Evolutionary conservation across 2,329 filamentous ascomycete genomes (phyloP).

Genomic region (Coleophoma eucalyptorum): DNA sequence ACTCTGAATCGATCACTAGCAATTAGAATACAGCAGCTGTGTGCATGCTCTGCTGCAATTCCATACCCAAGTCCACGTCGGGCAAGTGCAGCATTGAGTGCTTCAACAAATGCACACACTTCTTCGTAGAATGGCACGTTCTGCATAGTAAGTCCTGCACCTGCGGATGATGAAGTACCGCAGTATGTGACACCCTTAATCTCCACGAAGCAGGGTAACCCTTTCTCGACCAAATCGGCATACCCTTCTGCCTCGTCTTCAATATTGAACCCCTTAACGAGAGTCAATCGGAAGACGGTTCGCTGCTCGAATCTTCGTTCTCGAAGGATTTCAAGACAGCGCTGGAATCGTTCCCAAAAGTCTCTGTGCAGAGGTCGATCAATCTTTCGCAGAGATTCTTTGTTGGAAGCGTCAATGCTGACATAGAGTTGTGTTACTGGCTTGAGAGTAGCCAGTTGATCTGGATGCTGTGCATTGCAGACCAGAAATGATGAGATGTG

Average conservation of each 20-base stretch:
- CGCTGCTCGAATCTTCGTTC: slow-evolving; percentile 81
- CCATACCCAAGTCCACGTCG: slow-evolving; percentile 76
- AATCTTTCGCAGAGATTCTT: slow-evolving; percentile 81
- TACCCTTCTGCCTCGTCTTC: slow-evolving; percentile 92
- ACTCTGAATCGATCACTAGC: slow-evolving; percentile 77
- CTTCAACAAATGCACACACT: slow-evolving; percentile 76
- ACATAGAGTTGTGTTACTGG: slow-evolving; percentile 96
- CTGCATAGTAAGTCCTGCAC: slow-evolving; percentile 89
- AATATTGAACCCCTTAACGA: slow-evolving; percentile 97
- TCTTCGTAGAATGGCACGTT: slow-evolving; percentile 97
- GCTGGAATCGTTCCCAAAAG: slow-evolving; percentile 94
- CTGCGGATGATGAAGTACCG: slow-evolving; percentile 80
- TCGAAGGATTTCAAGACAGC: slow-evolving; percentile 84
- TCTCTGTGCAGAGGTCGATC: slow-evolving; percentile 91
- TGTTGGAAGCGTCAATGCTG: slow-evolving; percentile 90
- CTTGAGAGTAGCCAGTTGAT: slow-evolving; percentile 76
- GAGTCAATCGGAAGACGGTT: slow-evolving; percentile 89
- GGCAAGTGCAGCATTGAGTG: slow-evolving; percentile 65
- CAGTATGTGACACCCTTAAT: slow-evolving; percentile 97
- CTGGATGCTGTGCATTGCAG: slow-evolving; percentile 95
- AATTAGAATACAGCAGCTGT: slow-evolving; percentile 88
- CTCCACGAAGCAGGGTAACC: slow-evolving; percentile 88
- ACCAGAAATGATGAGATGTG: slow-evolving; percentile 93
- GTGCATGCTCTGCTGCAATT: slow-evolving; percentile 90
- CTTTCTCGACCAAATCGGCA: slow-evolving; percentile 80